These are phyloP conservation scores for Blastobotrys proliferans DNA, from an alignment of 1,139 yeast species.

Conservation along the genomic window DNA sequence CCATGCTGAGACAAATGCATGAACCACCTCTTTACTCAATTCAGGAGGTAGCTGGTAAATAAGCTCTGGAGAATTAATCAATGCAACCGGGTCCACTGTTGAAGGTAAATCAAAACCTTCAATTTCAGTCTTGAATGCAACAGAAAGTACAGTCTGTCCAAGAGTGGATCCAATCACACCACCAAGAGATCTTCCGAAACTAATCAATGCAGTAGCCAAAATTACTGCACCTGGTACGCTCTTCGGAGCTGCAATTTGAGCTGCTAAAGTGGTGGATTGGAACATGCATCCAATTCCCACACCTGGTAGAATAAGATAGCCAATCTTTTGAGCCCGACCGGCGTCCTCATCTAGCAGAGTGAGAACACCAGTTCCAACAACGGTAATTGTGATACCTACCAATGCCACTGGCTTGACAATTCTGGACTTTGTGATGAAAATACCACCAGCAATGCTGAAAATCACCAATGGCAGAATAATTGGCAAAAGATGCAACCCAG, in stretches of 20 bases:
- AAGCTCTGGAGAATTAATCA: slow-evolving; percentile 22
- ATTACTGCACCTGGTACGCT: slow-evolving; percentile 48
- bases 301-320: slow-evolving; percentile 52
- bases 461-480: slow-evolving; percentile 50
- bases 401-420: slow-evolving; percentile 47
- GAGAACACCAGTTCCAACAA: slow-evolving; percentile 55
- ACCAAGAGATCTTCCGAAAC: slow-evolving; percentile 46
- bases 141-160: slow-evolving; percentile 47
- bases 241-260: slow-evolving; percentile 55
- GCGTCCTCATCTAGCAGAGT: slow-evolving; percentile 32
- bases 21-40: slow-evolving; percentile 17
- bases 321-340: slow-evolving; percentile 37
- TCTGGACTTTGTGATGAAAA: slow-evolving; percentile 45
- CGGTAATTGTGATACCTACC: slow-evolving; percentile 43
- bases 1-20: slow-evolving; percentile 25
- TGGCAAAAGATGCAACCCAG: slow-evolving; percentile 59
- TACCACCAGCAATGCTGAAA: slow-evolving; percentile 45
- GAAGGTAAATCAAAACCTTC: slow-evolving; percentile 14
- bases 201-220: slow-evolving; percentile 46
- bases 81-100: slow-evolving; percentile 12
- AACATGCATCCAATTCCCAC: slow-evolving; percentile 51
- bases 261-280: slow-evolving; percentile 49
- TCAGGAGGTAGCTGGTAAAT: slow-evolving; percentile 19
- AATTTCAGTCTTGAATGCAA: slow-evolving; percentile 24
- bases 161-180: slow-evolving; percentile 48